Conservation (phyloP, 495 filamentous ascomycete genomes). For the Niebla homalea region DNA sequence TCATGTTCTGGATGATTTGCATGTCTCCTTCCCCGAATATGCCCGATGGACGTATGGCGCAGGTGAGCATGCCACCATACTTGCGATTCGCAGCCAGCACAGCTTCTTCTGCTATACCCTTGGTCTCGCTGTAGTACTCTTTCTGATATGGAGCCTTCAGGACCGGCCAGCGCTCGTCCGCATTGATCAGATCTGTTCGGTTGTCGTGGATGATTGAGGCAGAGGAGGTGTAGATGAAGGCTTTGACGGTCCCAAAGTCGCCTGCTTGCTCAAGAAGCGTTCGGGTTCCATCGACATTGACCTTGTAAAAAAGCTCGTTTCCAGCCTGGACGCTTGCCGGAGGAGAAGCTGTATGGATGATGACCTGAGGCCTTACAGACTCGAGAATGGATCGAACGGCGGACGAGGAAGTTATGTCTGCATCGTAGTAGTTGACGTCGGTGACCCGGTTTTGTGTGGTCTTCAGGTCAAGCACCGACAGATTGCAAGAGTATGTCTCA, state of each 20-base stretch:
- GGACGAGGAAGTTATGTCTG: conserved; percentile 69
- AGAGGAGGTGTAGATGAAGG: conserved; percentile 87
- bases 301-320: conserved; percentile 50
- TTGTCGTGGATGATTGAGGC: conserved; percentile 80
- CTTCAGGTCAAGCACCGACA: conserved; percentile 79
- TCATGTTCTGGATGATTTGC: conserved; percentile 47
- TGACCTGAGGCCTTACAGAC: conserved; percentile 63
- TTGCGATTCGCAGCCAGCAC: conserved; percentile 77
- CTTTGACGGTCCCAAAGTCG: conserved; percentile 63
- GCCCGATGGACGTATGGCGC: conserved; percentile 71
- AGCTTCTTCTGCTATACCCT: conserved; percentile 75
- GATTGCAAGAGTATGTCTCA: conserved; percentile 38
- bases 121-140: conserved; percentile 87
- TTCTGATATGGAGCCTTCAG: conserved; percentile 55
- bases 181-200: conserved; percentile 68
- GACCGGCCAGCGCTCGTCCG: conserved; percentile 76
- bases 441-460: conserved; percentile 62
- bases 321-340: conserved; percentile 42
- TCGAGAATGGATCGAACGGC: conserved; percentile 53
- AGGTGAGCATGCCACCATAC: conserved; percentile 53
- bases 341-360: conserved; percentile 91
- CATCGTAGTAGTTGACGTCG: conserved; percentile 64
- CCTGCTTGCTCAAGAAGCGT: conserved; percentile 63
- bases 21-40: conserved; percentile 86
- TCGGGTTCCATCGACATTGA: conserved; percentile 86